Conservation (phyloP, 1,139 yeast genomes). For the Pichia sp. region DNA sequence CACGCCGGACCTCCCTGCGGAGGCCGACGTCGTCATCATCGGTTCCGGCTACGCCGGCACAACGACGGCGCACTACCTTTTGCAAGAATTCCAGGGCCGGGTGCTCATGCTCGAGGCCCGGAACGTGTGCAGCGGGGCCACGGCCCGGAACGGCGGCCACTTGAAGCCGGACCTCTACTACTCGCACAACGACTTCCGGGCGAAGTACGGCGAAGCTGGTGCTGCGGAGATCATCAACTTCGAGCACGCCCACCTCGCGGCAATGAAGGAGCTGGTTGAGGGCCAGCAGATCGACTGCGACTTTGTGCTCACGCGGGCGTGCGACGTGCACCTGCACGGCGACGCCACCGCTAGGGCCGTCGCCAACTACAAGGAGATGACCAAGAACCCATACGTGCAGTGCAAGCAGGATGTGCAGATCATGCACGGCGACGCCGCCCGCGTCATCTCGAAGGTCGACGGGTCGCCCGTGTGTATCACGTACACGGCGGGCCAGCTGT, state of each 20-base stretch:
- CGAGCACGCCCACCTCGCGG: slow-evolving; percentile 33
- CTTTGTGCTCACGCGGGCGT: slow-evolving; percentile 33
- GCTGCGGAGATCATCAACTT: slow-evolving; percentile 35
- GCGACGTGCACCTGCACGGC: slow-evolving; percentile 34
- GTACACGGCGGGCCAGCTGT: slow-evolving; percentile 39
- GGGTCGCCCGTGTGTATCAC: slow-evolving; percentile 34
- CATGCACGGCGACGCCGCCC: slow-evolving; percentile 25
- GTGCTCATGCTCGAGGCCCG: slow-evolving; percentile 40
- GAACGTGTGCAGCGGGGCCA: slow-evolving; percentile 41
- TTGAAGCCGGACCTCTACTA: slow-evolving; percentile 37
- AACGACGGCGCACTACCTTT: slow-evolving; percentile 34
- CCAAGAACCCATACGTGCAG: slow-evolving; percentile 22
- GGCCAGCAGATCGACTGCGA: slow-evolving; percentile 37
- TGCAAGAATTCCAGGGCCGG: slow-evolving; percentile 17
- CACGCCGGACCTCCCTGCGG: slow-evolving; percentile 22
- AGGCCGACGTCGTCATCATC: slow-evolving; percentile 32
- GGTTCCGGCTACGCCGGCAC: slow-evolving; percentile 42
- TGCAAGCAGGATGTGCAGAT: slow-evolving; percentile 24
- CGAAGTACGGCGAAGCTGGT: slow-evolving; percentile 27
- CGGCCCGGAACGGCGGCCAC: slow-evolving; percentile 48
- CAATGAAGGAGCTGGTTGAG: slow-evolving; percentile 31
- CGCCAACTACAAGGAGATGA: slow-evolving; percentile 24
- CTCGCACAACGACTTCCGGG: slow-evolving; percentile 21
- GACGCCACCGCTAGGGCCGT: slow-evolving; percentile 14
- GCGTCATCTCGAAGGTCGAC: slow-evolving; percentile 24